These are phyloP conservation scores for Leucoagaricus sp. DNA, from an alignment of 1,284 basidiomycete genomes.

Conservation along the genomic window DNA sequence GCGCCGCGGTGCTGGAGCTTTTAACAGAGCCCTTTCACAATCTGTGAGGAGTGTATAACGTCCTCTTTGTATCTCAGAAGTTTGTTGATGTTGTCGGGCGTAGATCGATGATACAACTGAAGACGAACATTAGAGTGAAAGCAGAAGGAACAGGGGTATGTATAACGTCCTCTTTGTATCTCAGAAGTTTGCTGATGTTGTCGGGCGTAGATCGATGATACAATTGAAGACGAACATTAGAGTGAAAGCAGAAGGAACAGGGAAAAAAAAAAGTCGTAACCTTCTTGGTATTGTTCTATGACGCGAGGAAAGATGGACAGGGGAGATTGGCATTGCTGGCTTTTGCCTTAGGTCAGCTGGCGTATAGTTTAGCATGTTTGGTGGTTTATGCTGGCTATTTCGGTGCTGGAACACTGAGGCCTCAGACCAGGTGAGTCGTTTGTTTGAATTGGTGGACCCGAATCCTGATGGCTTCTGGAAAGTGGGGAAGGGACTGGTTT, in stretches of 20 bases:
- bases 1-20: slow-evolving; percentile 77
- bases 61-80: too few relatives aligned
- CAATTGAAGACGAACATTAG: slow-evolving; percentile 66
- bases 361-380: slow-evolving; percentile 58
- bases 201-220: slow-evolving; percentile 58
- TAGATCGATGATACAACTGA: slow-evolving; percentile 69
- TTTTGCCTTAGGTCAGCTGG: slow-evolving; percentile 81
- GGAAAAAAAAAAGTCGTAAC: slow-evolving; percentile 78
- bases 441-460: background rate
- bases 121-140: slow-evolving; percentile 68
- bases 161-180: too few relatives aligned
- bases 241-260: slow-evolving; percentile 82
- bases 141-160: slow-evolving; percentile 85
- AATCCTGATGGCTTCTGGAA: background rate
- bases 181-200: background rate
- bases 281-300: slow-evolving; percentile 60
- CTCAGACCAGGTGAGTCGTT: slow-evolving; percentile 16
- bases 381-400: slow-evolving; percentile 36
- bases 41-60: slow-evolving; percentile 52
- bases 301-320: slow-evolving; percentile 29
- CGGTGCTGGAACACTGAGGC: slow-evolving; percentile 28
- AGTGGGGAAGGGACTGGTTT: slow-evolving; percentile 18
- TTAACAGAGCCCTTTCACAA: slow-evolving; percentile 85
- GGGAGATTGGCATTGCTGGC: slow-evolving; percentile 67
- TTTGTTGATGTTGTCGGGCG: background rate